A percentile compares a stretch with the other conserved stretches of the same genome.
phyloP scores from a whole-genome alignment of 2,329 filamentous ascomycete genomes.

The Aspergillus sp. region DNA sequence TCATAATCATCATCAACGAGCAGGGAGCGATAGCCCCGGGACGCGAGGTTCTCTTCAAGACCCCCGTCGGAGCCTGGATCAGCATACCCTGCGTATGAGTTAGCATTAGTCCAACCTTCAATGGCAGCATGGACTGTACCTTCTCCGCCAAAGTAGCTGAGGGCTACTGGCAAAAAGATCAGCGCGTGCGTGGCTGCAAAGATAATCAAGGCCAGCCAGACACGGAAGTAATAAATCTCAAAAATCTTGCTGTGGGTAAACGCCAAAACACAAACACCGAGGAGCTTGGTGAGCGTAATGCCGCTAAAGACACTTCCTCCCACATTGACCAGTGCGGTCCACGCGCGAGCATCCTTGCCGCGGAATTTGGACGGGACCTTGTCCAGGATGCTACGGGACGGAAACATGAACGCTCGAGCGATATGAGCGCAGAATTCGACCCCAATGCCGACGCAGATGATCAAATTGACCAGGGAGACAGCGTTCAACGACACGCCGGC shows the following conservation, averaged over 20 bases:
- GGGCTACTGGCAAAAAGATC: conserved; percentile 83
- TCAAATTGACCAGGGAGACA: conserved; percentile 89
- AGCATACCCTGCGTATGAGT: conserved; percentile 61
- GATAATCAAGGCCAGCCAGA: conserved; percentile 88
- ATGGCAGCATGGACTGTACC: conserved; percentile 46
- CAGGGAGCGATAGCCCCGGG: conserved; percentile 73
- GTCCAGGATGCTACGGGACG: conserved; percentile 77
- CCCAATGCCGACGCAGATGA: conserved; percentile 94
- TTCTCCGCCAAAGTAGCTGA: conserved; percentile 81
- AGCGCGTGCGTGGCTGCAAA: conserved; percentile 88
- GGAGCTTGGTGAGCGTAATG: conserved; percentile 91
- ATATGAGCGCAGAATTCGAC: conserved; percentile 99
- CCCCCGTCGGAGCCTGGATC: conserved; percentile 86
- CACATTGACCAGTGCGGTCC: conserved; percentile 92
- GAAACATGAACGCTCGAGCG: conserved; percentile 93
- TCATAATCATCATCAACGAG: conserved; percentile 74
- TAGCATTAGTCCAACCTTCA: conserved; percentile 13
- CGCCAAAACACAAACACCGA: conserved; percentile 87
- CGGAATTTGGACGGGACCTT: conserved; percentile 74
- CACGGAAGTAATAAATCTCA: conserved; percentile 97
- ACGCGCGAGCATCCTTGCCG: conserved; percentile 79
- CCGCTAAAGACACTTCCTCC: conserved; percentile 93
- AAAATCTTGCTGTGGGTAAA: conserved; percentile 98
- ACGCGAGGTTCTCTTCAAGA: conserved; percentile 83
- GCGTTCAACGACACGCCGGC: conserved; percentile 89